These are phyloP conservation scores for Ogataea trehaloabstinens DNA, from an alignment of 805 yeast species.

Conservation along the genomic window DNA sequence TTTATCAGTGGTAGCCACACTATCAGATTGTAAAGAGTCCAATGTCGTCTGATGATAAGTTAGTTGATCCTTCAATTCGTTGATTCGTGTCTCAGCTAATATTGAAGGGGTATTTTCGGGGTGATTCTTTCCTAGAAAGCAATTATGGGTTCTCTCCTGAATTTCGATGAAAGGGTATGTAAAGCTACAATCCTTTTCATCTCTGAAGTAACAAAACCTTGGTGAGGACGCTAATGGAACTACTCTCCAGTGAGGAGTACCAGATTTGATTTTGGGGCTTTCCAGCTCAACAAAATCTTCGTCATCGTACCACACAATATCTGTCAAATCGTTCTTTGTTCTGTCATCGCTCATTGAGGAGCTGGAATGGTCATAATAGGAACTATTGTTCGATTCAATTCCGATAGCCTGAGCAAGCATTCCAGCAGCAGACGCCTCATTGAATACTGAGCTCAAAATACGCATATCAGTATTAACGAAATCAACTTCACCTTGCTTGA, in stretches of 20 bases:
- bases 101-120: constrained; percentile 55
- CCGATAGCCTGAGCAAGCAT: constrained; percentile 36
- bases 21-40: constrained; percentile 17
- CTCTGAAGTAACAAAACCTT: constrained; percentile 58
- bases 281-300: constrained; percentile 78
- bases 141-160: constrained; percentile 62
- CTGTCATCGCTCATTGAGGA: constrained; percentile 15
- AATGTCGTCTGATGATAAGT: constrained; percentile 25
- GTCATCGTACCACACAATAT: constrained; percentile 60
- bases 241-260: constrained; percentile 43
- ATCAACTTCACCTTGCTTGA: constrained; percentile 70
- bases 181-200: constrained; percentile 42
- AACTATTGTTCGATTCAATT: constrained; percentile 16
- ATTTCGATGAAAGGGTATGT: constrained; percentile 53
- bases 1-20: constrained; percentile 4
- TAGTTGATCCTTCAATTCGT: constrained; percentile 40
- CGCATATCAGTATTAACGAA: constrained; percentile 68
- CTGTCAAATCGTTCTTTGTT: constrained; percentile 10
- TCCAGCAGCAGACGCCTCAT: constrained; percentile 49
- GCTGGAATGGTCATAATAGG: constrained; percentile 19
- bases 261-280: constrained; percentile 37
- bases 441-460: constrained; percentile 60
- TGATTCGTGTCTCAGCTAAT: constrained; percentile 40
- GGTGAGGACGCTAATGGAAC: constrained; percentile 56
- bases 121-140: constrained; percentile 53